phyloP scores from a whole-genome alignment of 106 monocot species.

The Agapanthus africanus region DNA sequence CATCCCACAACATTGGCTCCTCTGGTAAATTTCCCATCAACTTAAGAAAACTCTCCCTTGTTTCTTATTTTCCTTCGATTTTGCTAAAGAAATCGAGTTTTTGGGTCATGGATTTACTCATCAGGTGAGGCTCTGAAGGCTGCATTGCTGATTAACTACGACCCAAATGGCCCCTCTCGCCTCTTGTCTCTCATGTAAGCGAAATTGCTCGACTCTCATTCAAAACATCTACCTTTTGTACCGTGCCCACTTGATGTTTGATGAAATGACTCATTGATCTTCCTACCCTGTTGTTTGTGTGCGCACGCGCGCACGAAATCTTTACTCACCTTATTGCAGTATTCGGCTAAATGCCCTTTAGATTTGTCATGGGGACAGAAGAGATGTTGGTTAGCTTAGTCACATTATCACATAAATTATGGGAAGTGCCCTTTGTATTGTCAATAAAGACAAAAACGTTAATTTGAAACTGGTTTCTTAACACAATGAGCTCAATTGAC shows the following conservation, averaged over 20 bases:
- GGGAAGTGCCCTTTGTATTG: background rate
- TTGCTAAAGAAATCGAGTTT: background rate
- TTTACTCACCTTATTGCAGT: too few species aligned
- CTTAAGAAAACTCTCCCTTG: background rate
- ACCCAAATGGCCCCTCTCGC: conserved; percentile 59
- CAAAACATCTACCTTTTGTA: background rate
- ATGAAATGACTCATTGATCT: conserved; percentile 5
- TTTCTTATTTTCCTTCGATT: background rate
- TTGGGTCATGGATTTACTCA: conserved; percentile 2
- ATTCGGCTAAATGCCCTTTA: background rate
- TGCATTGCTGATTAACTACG: conserved; percentile 69
- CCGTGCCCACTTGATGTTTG: background rate
- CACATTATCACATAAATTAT: background rate
- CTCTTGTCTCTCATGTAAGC: conserved; percentile 57
- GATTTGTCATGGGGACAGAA: background rate
- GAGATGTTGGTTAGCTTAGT: background rate
- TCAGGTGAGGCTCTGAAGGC: conserved; percentile 57
- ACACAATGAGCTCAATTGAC: too few species aligned
- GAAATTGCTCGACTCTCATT: background rate
- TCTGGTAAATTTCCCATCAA: conserved; percentile 17
- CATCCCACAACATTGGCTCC: conserved; percentile 39
- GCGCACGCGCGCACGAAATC: too few species aligned
- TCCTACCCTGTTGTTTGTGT: too few species aligned
- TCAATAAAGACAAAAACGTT: too few species aligned
- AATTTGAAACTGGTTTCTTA: too few species aligned